Base-by-base conservation (phyloP, 192 early-diverging fungal genomes). In the Thoreauomyces humboldtii region DNA sequence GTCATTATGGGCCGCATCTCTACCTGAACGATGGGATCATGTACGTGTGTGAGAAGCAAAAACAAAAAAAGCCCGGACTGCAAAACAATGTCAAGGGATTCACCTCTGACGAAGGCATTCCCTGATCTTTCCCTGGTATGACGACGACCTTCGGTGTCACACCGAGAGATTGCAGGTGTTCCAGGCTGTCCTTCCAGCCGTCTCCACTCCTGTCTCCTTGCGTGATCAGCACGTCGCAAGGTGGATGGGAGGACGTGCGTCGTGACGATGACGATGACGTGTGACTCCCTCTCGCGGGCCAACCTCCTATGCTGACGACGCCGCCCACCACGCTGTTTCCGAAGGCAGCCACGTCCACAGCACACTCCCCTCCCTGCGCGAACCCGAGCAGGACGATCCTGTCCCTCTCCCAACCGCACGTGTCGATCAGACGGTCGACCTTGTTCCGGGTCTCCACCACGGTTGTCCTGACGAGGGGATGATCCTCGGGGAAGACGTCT, bases 301-400 rank as follows among this genome's bases (percentile, higher is more conserved):
- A 88, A 0, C 87, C 88, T 7, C 70, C 74, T 15, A 91, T 74
- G 53, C 81, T 79, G 5, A 91, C 64, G 7, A 86, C 85, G 5
- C 82, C 86, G 2, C 79, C 76, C n/a, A 89, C 43, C 15, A 42
- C 19, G 0, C 61, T 24, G n/a, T 63, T 66, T 22, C 85, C 85
- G 46, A 84, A 80, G 7, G 87, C 68, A 0, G 75, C 86, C 27
- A 86, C 14, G 65, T 91, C 87, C 48, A 92, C 51, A 29, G 88
- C 88, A 15, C 82, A 77, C 4, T 75, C 69, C 2, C 77, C 90
- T 34, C 90, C 90, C 42, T 92, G 88, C 11, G 86, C 81, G 67
- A 91, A 92, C 2, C 90, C 90, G 71, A 92, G 82, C 2, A 91
- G 51, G 38, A 84, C 79, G 29, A 90, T 78, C 22, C 75, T 67